Evolutionary conservation across 768 basidiomycete species (phyloP).

Genomic region (Xerocomellus dryophilus): DNA sequence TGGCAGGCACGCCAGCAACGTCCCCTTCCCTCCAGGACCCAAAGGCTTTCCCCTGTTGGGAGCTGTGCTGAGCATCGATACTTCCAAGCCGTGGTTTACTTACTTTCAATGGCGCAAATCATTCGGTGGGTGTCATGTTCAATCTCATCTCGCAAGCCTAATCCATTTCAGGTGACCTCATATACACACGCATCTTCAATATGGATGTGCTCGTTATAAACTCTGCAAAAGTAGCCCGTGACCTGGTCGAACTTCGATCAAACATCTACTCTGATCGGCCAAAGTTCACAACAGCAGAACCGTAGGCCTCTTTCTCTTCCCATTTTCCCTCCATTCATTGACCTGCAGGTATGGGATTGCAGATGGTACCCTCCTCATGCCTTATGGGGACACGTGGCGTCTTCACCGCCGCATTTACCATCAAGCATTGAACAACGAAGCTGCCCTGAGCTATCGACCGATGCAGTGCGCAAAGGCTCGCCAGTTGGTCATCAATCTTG

Average conservation of each 20-base stretch:
- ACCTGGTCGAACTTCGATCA: slow-evolving; percentile 30
- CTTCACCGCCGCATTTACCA: slow-evolving; percentile 34
- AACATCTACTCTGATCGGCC: slow-evolving; percentile 36
- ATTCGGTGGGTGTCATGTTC: slow-evolving; percentile 16
- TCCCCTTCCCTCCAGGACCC: slow-evolving; percentile 49
- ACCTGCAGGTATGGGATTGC: slow-evolving; percentile 32
- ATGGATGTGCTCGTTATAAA: slow-evolving; percentile 30
- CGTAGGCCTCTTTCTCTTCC: slow-evolving; percentile 5
- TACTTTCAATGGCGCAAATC: slow-evolving; percentile 32
- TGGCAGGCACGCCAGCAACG: not conserved
- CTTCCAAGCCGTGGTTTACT: slow-evolving; percentile 32
- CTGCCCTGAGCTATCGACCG: slow-evolving; percentile 28
- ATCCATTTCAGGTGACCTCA: slow-evolving; percentile 19
- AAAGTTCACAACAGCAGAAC: slow-evolving; percentile 20
- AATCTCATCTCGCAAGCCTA: not conserved
- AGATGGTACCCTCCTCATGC: slow-evolving; percentile 33
- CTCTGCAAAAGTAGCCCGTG: slow-evolving; percentile 24
- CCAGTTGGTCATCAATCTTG: slow-evolving; percentile 33
- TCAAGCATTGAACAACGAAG: slow-evolving; percentile 32
- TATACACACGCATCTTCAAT: slow-evolving; percentile 21
- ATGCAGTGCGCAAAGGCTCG: slow-evolving; percentile 34
- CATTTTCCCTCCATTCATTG: not conserved
- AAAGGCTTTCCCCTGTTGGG: slow-evolving; percentile 40
- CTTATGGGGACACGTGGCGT: slow-evolving; percentile 41
- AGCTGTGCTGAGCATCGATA: slow-evolving; percentile 24